These are phyloP conservation scores for Magnolia kwangsiensis DNA, from an alignment of 164 flowering plant genomes.

Conservation along the genomic window DNA sequence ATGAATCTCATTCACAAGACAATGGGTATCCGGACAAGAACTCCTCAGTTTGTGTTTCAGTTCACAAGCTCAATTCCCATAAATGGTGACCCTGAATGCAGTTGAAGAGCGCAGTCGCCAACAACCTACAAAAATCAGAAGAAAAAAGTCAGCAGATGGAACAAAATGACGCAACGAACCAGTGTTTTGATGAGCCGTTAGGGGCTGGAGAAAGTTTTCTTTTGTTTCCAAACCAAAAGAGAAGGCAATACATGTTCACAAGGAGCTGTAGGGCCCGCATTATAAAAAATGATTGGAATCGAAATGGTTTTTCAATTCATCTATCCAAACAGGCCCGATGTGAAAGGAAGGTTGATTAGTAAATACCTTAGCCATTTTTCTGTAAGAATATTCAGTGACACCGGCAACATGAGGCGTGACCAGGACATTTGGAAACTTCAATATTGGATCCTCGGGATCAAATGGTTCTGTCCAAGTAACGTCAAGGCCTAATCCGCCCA, in stretches of 20 bases:
- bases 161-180: not conserved
- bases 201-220: not conserved
- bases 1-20: not conserved
- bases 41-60: slow-evolving; percentile 22
- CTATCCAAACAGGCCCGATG: not conserved
- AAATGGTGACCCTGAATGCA: slow-evolving; percentile 60
- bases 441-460: slow-evolving; percentile 75
- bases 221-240: too few relatives aligned
- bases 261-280: not conserved
- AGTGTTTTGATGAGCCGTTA: not conserved
- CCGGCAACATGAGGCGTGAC: slow-evolving; percentile 93
- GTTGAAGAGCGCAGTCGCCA: slow-evolving; percentile 82
- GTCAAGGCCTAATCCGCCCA: slow-evolving; percentile 88
- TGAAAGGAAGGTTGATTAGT: not conserved
- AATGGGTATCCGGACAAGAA: not conserved
- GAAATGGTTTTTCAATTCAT: not conserved
- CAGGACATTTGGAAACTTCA: slow-evolving; percentile 69
- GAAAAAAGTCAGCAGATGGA: not conserved
- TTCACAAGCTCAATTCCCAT: slow-evolving; percentile 68
- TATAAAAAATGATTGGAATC: not conserved
- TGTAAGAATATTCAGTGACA: slow-evolving; percentile 72
- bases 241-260: not conserved
- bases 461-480: slow-evolving; percentile 98
- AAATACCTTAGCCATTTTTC: slow-evolving; percentile 87
- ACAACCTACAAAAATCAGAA: slow-evolving; percentile 42